Evolutionary conservation across 176 grass and related monocot species (phyloP), one percentile per base, ranked within the genome.

Genomic region (Tuctoria greenei): DNA sequence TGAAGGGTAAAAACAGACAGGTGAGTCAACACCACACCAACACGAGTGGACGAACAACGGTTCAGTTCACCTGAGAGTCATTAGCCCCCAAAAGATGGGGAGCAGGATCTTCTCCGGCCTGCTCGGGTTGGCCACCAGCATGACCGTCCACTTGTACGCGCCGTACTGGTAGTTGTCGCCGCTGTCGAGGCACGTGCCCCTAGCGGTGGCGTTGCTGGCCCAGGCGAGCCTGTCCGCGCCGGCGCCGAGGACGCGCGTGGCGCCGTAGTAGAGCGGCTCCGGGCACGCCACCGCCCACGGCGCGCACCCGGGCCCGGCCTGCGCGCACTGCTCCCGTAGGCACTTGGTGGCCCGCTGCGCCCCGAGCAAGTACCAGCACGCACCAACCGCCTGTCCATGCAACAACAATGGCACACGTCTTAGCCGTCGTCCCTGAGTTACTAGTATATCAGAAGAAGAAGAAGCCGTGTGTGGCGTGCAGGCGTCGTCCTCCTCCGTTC

Each of bases 81-180:
- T 94, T 0, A 98, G 81, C 31, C 91, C 91, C 95, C 95, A 98
- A 69, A 98, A 98, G 77, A 98, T 98, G 2, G 95, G 95, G 8
- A 98, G 89, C 75, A 98, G 71, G 17, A 98, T 84, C 73, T 82
- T 81, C 89, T 98, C 95, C 28, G 92, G 25, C 14, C 95, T 60
- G 69, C 64, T 94, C 43, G 86, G 28, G 64, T 98, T 98, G 9
- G 91, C 50, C 38, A 94, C 82, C 26, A 98, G 95, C 66, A 73
- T 74, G 62, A 98, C 89, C 4, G 86, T 89, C 95, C 95, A 98
- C 71, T 81, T 88, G 73, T 98, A 98, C 6, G 91, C 86, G 0
- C 95, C 95, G 73, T 92, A 98, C 70, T 92, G 78, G 76, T 90
- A 98, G 31, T 37, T 72, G 12, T 92, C 82, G 44, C 86, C 79